These are phyloP conservation scores for Hibiscus tridactylites DNA, from an alignment of 345 rosid species.

Conservation along the genomic window DNA sequence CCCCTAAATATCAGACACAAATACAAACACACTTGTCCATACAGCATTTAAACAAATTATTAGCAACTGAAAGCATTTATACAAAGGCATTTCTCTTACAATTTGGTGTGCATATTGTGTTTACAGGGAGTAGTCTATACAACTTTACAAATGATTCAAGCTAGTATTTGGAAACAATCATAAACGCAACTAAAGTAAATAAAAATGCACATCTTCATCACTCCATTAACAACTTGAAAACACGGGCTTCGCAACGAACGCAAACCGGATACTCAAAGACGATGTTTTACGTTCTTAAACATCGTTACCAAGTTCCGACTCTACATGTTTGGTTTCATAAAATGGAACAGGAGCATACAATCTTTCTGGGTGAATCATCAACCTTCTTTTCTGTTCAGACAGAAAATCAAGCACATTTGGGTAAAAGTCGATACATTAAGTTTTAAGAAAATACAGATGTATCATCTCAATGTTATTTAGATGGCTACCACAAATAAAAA, in stretches of 20 bases:
- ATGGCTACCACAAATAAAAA: background rate
- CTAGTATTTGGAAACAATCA: slow-evolving; percentile 13
- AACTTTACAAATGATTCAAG: slow-evolving; percentile 26
- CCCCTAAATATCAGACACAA: background rate
- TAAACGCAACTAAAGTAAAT: slow-evolving; percentile 1
- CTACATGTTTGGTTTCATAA: slow-evolving; percentile 36
- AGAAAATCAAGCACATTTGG: slow-evolving; percentile 1
- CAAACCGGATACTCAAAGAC: slow-evolving; percentile 11
- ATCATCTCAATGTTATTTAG: background rate
- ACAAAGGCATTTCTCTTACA: slow-evolving; percentile 15
- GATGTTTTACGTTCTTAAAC: slow-evolving; percentile 36
- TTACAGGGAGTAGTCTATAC: slow-evolving; percentile 31
- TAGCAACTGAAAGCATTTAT: slow-evolving; percentile 1
- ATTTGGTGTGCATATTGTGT: slow-evolving; percentile 20
- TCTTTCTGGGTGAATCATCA: slow-evolving; percentile 57
- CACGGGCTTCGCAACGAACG: slow-evolving; percentile 16
- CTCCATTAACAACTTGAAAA: slow-evolving; percentile 12
- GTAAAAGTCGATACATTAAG: background rate
- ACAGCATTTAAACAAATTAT: background rate
- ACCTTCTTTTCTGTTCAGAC: slow-evolving; percentile 71
- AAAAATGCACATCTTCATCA: slow-evolving; percentile 9
- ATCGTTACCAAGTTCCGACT: slow-evolving; percentile 10
- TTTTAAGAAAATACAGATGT: background rate
- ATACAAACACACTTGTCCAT: background rate
- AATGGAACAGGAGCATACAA: slow-evolving; percentile 78